phyloP scores from a whole-genome alignment of 768 basidiomycete genomes.

The Lentinula sp. region DNA sequence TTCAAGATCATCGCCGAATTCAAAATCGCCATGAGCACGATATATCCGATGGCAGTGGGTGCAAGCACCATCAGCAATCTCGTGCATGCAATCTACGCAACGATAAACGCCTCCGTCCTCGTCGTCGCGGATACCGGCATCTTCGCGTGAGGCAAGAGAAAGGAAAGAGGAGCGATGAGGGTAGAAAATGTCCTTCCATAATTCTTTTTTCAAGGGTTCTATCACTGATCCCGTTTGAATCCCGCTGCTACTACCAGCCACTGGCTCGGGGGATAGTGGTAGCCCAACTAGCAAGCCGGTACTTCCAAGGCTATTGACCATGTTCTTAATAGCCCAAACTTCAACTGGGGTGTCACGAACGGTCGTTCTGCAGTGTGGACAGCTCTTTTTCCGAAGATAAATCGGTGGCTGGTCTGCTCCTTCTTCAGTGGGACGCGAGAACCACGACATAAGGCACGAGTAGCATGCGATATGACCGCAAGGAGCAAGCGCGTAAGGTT shows the following conservation, averaged over 20 bases:
- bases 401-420: slow-evolving; percentile 36
- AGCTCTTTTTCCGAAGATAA: slow-evolving; percentile 44
- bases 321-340: slow-evolving; percentile 64
- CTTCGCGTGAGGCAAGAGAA: slow-evolving; percentile 16
- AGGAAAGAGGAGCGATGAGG: slow-evolving; percentile 16
- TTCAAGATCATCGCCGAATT: slow-evolving; percentile 16
- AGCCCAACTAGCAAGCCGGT: slow-evolving; percentile 42
- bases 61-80: slow-evolving; percentile 69
- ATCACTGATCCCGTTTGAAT: slow-evolving; percentile 10
- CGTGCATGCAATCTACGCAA: slow-evolving; percentile 72
- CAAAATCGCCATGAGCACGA: slow-evolving; percentile 34
- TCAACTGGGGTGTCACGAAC: slow-evolving; percentile 60
- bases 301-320: slow-evolving; percentile 46
- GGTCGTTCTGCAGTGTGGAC: slow-evolving; percentile 65
- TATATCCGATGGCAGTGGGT: slow-evolving; percentile 56
- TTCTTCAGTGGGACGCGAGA: slow-evolving; percentile 39
- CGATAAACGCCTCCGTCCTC: slow-evolving; percentile 77
- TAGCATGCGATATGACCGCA: slow-evolving; percentile 75
- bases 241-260: slow-evolving; percentile 11
- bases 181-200: slow-evolving; percentile 64
- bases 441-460: slow-evolving; percentile 71
- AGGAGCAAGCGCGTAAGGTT: slow-evolving; percentile 68
- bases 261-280: slow-evolving; percentile 12
- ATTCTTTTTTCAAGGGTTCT: slow-evolving; percentile 29
- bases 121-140: slow-evolving; percentile 60